A percentile compares a stretch with the other conserved stretches of the same genome.
These are phyloP conservation scores for Albatrellus sp. DNA, from an alignment of 1,284 basidiomycete genomes.

Conservation along the genomic window DNA sequence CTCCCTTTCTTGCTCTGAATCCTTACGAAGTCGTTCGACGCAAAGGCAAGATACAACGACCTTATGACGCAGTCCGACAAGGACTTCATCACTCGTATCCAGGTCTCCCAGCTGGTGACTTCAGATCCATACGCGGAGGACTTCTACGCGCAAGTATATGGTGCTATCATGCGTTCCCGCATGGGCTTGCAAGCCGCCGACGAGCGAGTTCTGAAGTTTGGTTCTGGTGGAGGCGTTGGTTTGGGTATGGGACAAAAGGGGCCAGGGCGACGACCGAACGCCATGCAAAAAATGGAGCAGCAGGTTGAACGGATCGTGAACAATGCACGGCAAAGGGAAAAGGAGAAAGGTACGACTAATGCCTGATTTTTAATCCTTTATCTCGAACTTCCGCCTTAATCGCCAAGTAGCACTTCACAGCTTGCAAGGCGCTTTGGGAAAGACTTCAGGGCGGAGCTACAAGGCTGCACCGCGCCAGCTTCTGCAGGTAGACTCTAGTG, in stretches of 20 bases:
- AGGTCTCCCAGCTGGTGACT: slow-evolving; percentile 94
- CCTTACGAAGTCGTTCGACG: slow-evolving; percentile 6
- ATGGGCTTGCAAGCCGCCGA: slow-evolving; percentile 59
- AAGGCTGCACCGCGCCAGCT: slow-evolving; percentile 94
- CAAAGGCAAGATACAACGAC: slow-evolving; percentile 88
- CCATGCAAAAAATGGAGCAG: slow-evolving; percentile 94
- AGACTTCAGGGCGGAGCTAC: slow-evolving; percentile 83
- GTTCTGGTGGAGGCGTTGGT: slow-evolving; percentile 69
- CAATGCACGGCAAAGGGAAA: slow-evolving; percentile 78
- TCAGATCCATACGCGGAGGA: slow-evolving; percentile 96
- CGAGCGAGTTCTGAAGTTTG: slow-evolving; percentile 74
- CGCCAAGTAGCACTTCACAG: slow-evolving; percentile 46
- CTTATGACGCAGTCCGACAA: slow-evolving; percentile 99
- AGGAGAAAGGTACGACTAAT: slow-evolving; percentile 50
- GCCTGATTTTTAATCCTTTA: background rate
- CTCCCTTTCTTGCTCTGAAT: background rate
- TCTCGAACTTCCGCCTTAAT: background rate
- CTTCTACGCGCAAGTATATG: slow-evolving; percentile 96
- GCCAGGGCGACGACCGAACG: slow-evolving; percentile 70
- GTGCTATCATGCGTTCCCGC: slow-evolving; percentile 68
- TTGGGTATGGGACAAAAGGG: slow-evolving; percentile 62
- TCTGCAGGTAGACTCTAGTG: slow-evolving; percentile 63
- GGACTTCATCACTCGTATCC: slow-evolving; percentile 98
- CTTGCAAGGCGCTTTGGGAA: slow-evolving; percentile 93
- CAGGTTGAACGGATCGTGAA: slow-evolving; percentile 96